Evolutionary conservation across 768 basidiomycete genomes (phyloP).

Genomic region (Ramaria sp.): DNA sequence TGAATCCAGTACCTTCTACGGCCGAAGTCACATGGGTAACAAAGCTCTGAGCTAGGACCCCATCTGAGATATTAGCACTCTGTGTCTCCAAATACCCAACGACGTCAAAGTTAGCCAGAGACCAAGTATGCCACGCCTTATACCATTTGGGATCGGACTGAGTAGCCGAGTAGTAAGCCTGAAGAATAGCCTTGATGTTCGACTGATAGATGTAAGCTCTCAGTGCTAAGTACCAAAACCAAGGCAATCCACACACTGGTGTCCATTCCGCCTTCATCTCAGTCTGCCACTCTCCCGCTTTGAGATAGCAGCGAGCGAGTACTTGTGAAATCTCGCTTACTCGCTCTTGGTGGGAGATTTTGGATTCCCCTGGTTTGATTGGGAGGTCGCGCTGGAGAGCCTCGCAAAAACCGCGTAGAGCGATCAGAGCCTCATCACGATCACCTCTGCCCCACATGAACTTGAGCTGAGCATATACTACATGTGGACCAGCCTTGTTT

Average conservation of each 20-base stretch:
- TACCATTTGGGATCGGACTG: slow-evolving; percentile 94
- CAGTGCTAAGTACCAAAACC: not conserved
- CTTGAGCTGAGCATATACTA: slow-evolving; percentile 93
- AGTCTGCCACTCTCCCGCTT: slow-evolving; percentile 91
- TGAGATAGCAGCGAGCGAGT: slow-evolving; percentile 94
- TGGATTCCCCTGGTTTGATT: slow-evolving; percentile 36
- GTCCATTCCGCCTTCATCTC: slow-evolving; percentile 73
- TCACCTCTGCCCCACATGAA: slow-evolving; percentile 89
- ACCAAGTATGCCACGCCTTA: slow-evolving; percentile 99
- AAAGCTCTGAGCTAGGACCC: slow-evolving; percentile 51
- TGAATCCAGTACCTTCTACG: slow-evolving; percentile 55
- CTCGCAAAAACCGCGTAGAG: slow-evolving; percentile 74
- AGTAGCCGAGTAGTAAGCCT: slow-evolving; percentile 78
- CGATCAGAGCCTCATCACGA: slow-evolving; percentile 66
- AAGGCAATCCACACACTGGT: slow-evolving; percentile 36
- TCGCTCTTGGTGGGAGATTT: slow-evolving; percentile 16
- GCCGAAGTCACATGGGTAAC: slow-evolving; percentile 84
- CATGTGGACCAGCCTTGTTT: slow-evolving; percentile 78
- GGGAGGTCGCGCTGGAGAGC: slow-evolving; percentile 68
- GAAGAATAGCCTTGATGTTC: slow-evolving; percentile 71
- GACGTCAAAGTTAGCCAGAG: slow-evolving; percentile 91
- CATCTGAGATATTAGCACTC: slow-evolving; percentile 39
- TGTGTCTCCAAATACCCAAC: slow-evolving; percentile 70
- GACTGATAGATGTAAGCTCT: slow-evolving; percentile 35
- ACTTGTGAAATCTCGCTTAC: slow-evolving; percentile 66